Evolutionary conservation across 2,329 filamentous ascomycete genomes (phyloP).

Genomic region (Furcasterigmium sp.): DNA sequence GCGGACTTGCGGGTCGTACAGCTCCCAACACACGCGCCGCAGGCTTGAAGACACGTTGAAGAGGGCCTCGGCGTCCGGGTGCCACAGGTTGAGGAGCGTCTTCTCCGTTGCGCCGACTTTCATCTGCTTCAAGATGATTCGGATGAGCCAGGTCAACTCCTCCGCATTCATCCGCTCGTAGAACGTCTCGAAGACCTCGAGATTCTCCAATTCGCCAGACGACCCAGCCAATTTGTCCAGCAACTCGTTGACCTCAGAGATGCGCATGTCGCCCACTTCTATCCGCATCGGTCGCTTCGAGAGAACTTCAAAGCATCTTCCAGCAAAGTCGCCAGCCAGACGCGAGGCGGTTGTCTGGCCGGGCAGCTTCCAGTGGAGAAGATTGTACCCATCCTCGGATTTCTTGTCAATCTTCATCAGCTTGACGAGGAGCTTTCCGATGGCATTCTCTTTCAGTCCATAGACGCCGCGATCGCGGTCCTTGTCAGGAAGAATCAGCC

Average conservation of each 20-base stretch:
- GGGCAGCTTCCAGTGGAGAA: constrained; percentile 90
- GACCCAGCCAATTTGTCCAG: constrained; percentile 74
- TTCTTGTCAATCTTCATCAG: constrained; percentile 88
- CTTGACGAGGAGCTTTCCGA: constrained; percentile 86
- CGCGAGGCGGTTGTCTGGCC: constrained; percentile 57
- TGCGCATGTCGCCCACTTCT: constrained; percentile 70
- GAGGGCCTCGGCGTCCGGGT: constrained; percentile 68
- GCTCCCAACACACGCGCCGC: constrained; percentile 88
- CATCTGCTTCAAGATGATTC: constrained; percentile 81
- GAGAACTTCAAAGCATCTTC: constrained; percentile 80
- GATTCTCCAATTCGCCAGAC: constrained; percentile 76
- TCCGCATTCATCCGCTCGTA: constrained; percentile 90
- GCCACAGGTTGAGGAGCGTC: constrained; percentile 80
- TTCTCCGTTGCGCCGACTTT: constrained; percentile 76
- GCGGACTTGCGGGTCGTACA: constrained; percentile 67
- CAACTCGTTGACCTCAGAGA: constrained; percentile 83
- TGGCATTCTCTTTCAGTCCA: constrained; percentile 85
- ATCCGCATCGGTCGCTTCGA: constrained; percentile 76
- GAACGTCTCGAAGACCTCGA: constrained; percentile 75
- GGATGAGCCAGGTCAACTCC: constrained; percentile 90
- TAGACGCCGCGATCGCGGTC: constrained; percentile 91
- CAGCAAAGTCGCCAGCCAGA: constrained; percentile 87
- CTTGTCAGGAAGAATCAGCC: constrained; percentile 87
- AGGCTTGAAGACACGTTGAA: constrained; percentile 92
- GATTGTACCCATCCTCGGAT: constrained; percentile 79